These are phyloP conservation scores for Tetradesmus lagerheimii DNA, from an alignment of 139 green algal species.

Conservation along the genomic window DNA sequence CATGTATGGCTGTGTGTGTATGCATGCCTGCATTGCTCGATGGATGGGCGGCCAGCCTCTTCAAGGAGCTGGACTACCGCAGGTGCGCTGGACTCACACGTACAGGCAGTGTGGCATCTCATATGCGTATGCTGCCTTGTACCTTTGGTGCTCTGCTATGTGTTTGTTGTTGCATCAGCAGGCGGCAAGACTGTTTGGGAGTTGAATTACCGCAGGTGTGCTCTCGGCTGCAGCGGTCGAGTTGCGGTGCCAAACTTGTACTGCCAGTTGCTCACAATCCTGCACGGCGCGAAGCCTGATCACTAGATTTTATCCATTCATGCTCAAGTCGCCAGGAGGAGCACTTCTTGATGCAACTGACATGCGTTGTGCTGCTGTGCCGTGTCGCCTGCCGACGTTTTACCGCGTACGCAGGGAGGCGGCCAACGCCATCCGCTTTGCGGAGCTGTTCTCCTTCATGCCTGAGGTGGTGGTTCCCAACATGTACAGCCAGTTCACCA, in stretches of 20 bases:
- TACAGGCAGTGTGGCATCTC: no score
- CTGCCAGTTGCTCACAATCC: neutral
- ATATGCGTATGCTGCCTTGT: no score
- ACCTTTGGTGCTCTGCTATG: no score
- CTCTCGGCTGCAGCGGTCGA: neutral
- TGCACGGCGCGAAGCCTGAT: no score
- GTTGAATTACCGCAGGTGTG: slow-evolving; percentile 55
- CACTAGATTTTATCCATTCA: no score
- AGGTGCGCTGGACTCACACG: slow-evolving; percentile 15
- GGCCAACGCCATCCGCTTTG: slow-evolving; percentile 68
- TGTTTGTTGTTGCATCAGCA: no score
- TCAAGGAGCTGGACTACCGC: slow-evolving; percentile 91
- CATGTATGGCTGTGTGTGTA: no score
- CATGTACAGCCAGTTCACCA: slow-evolving; percentile 60
- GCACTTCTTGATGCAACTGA: no score
- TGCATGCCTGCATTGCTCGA: slow-evolving; percentile 90
- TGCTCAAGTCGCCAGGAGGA: no score
- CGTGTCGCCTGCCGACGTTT: neutral
- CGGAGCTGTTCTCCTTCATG: slow-evolving; percentile 59
- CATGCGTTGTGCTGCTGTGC: neutral
- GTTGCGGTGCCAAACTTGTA: neutral
- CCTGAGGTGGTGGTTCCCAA: slow-evolving; percentile 69
- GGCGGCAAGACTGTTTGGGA: no score
- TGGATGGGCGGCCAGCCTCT: slow-evolving; percentile 83
- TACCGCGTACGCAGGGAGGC: slow-evolving; percentile 64